Evolutionary conservation across 2,329 filamentous ascomycete genomes (phyloP), one percentile per base, ranked within the genome.

Genomic region (Stemphylium vesicarium): DNA sequence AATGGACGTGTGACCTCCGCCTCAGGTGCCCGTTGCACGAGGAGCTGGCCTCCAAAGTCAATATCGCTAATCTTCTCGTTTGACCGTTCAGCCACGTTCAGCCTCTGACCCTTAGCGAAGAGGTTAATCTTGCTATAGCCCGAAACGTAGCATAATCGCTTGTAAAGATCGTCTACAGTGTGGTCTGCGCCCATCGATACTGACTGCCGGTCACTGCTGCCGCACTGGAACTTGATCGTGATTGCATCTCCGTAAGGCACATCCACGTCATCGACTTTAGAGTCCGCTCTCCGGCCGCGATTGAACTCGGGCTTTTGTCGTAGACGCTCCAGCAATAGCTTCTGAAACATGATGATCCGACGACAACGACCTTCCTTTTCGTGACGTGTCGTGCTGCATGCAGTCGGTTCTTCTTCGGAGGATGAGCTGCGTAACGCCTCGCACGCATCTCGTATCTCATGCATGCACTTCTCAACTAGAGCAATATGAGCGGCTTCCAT

Each of bases 61-160:
- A 67, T 49, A n/a, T 92, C 88, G 45, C 85, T 82, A 8, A 95
- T 75, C 3, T 88, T 88, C 56, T 82, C 54, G 18, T 58, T 80
- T 20, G 86, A 83, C 18, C 79, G 79, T 45, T 87, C 82, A 2
- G 81, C 80, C 1, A 90, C 82, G 38, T 86, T 79, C 50, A 94
- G 79, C n/a, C 82, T 81, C 49, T 82, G 82, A 1, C 91, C 91
- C 13, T 84, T 83, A 60, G 86, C 87, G 70, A 92, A 94, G 1
- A 91, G 79, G 3, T 85, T 87, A 64, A 92, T 90, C 64, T 89
- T 91, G 4, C 87, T 84, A 68, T 93, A 95, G 0, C 90, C 89
- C 0, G 90, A 94, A 13, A 83, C 84, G 56, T 87, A 82, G 29
- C 84, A 82, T 36, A 96, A 75, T 53, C 82, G 86, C 15, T 87